Conservation (phyloP, 1,284 basidiomycete species). For the Calocybe gambosa region DNA sequence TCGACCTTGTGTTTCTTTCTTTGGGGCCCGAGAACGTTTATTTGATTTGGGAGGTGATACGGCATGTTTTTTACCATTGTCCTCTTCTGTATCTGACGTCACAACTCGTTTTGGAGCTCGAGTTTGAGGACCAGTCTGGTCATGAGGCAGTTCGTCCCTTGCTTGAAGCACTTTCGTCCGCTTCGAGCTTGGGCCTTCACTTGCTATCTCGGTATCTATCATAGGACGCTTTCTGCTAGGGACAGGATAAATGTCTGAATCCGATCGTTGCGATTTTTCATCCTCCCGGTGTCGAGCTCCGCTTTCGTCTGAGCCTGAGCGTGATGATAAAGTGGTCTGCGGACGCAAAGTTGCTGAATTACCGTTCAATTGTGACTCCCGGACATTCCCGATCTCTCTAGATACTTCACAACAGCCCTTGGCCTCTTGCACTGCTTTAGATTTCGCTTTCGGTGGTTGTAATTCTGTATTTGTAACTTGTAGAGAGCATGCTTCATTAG, state of each 20-base stretch:
- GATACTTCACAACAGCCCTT: too few relatives aligned
- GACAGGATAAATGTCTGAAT: too few relatives aligned
- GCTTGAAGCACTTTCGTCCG: not conserved
- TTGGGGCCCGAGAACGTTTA: not conserved
- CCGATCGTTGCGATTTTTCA: too few relatives aligned
- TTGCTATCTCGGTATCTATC: not conserved
- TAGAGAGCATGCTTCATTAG: not conserved
- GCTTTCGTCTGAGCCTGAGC: too few relatives aligned
- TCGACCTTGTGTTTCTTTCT: not conserved
- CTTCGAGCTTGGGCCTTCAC: not conserved
- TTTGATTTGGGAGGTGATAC: not conserved
- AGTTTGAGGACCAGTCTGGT: not conserved
- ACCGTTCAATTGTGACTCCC: too few relatives aligned
- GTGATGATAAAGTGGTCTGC: too few relatives aligned
- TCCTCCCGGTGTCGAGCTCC: too few relatives aligned
- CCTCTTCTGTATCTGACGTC: not conserved
- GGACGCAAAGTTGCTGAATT: too few relatives aligned
- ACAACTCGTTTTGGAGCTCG: not conserved
- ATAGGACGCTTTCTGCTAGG: slow-evolving; percentile 5
- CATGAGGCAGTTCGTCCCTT: not conserved
- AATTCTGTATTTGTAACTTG: not conserved
- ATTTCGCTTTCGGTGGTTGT: not conserved
- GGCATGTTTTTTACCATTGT: not conserved
- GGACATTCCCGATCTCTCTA: not conserved
- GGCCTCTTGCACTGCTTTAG: not conserved